A percentile compares a stretch with the other conserved stretches of the same genome.
Conservation (phyloP, 148 eudicot species). For the Chenopodium album region DNA sequence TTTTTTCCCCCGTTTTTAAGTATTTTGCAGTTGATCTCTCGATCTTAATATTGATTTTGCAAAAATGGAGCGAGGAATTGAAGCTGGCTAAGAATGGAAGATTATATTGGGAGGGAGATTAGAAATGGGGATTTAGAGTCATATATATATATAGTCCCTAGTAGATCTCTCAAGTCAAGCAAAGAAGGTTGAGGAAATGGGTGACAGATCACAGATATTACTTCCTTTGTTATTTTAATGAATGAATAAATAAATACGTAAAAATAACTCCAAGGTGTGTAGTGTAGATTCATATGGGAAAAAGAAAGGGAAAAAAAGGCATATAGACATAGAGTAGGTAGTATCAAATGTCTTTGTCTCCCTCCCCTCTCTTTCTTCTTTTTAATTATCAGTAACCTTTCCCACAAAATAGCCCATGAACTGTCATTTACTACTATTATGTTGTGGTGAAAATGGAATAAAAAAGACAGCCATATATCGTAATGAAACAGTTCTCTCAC, state of each 20-base stretch:
- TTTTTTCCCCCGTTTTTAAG: too few species aligned
- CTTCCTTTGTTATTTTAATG: not conserved
- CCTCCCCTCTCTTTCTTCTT: not conserved
- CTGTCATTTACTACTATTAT: too few species aligned
- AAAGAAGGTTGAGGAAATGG: conserved; percentile 27
- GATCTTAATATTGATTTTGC: not conserved
- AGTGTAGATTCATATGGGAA: not conserved
- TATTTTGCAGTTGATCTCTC: not conserved
- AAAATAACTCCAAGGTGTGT: not conserved
- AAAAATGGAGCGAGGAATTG: too few species aligned
- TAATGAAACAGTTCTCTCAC: too few species aligned
- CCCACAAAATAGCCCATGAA: too few species aligned
- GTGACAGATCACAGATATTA: conserved; percentile 37
- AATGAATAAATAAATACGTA: too few species aligned
- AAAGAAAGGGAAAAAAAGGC: not conserved
- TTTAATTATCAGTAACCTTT: not conserved
- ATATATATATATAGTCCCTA: conserved; percentile 25
- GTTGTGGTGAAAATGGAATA: too few species aligned
- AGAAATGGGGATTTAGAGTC: not conserved
- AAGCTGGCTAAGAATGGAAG: too few species aligned
- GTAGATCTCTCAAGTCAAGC: conserved; percentile 32
- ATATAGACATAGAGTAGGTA: not conserved
- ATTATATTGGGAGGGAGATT: not conserved
- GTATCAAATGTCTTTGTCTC: not conserved
- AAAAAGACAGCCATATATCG: too few species aligned